Evolutionary conservation across 2,329 filamentous ascomycete species (phyloP), one percentile per base, ranked within the genome.

Genomic region (Colletotrichum sp.): DNA sequence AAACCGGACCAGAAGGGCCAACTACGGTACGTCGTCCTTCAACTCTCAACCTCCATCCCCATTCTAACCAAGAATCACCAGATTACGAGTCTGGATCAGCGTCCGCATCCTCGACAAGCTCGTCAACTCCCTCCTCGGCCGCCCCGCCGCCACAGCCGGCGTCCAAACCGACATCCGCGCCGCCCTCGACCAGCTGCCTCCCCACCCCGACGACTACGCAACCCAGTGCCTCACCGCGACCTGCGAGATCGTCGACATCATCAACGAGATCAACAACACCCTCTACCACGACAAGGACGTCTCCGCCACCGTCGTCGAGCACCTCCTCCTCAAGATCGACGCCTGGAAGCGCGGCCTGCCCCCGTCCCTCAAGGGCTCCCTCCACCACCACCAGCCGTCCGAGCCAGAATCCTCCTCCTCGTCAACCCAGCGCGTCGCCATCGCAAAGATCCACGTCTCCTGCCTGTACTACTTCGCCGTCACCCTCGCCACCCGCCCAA

Each of bases 341-440:
- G 79, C 81, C 7, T 89, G 89, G 87, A 89, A 85, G 64, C 83
- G 84, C 43, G 78, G 79, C 6, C 82, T 91, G 2, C 89, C 88
- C 0, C 79, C 80, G 24, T 83, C 80, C 32, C 78, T 83, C 69
- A 80, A 61, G 30, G 79, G 48, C 79, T 80, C 18, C 75, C 58
- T 77, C 72, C 8, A 79, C 78, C 8, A 80, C 81, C 6, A 80
- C 81, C 64, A 82, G 84, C 21, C 90, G 89, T 0, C 88, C 43
- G 43, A 52, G 43, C 43, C 43, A 1, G 43, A 21, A 6, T 21
- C 43, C n/a, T 52, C 43, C 6, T 52, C 43, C 1, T 52, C 43
- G 0, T 52, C 43, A 8, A 21, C 43, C n/a, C 43, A 52, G 43
- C 43, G 43, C 43, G 43, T 52, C 43, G 43, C 43, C 43, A 52